phyloP scores from a whole-genome alignment of 1,139 yeast genomes.

The Candida sp. region DNA sequence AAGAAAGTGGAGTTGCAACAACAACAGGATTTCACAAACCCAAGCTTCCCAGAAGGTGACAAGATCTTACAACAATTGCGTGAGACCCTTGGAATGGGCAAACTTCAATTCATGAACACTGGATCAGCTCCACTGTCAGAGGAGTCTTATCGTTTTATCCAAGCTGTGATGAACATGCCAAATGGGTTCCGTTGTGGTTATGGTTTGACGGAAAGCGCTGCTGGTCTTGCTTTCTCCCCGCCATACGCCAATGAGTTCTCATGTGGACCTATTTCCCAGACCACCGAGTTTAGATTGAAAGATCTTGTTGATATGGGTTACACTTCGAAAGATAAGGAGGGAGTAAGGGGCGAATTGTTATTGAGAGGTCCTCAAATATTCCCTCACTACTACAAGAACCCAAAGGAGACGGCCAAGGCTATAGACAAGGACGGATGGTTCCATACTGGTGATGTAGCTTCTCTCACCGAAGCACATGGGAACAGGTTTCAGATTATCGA shows the following conservation, averaged over 20 bases:
- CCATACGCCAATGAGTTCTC: slow-evolving; percentile 38
- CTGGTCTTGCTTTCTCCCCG: slow-evolving; percentile 37
- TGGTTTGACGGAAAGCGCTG: slow-evolving; percentile 50
- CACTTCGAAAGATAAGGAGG: slow-evolving; percentile 28
- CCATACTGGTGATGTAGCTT: slow-evolving; percentile 43
- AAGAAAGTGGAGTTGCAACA: slow-evolving; percentile 36
- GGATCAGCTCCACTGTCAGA: slow-evolving; percentile 51
- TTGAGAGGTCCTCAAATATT: slow-evolving; percentile 45
- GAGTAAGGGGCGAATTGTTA: slow-evolving; percentile 46
- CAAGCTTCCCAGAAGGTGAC: slow-evolving; percentile 34
- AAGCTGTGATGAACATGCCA: slow-evolving; percentile 34
- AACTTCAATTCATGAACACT: slow-evolving; percentile 27
- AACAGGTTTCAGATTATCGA: slow-evolving; percentile 38
- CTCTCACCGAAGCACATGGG: slow-evolving; percentile 22
- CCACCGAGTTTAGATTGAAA: slow-evolving; percentile 37
- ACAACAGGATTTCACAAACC: slow-evolving; percentile 10
- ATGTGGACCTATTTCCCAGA: slow-evolving; percentile 39
- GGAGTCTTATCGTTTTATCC: slow-evolving; percentile 42
- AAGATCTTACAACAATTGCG: slow-evolving; percentile 26
- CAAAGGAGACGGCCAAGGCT: slow-evolving; percentile 43
- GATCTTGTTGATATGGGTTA: slow-evolving; percentile 46
- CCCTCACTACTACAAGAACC: slow-evolving; percentile 37
- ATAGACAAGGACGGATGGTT: slow-evolving; percentile 61
- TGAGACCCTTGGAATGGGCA: slow-evolving; percentile 40
- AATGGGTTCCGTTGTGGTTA: slow-evolving; percentile 45